Evolutionary conservation across 257 asterid species (phyloP).

Genomic region (Gynochthodes officinalis): DNA sequence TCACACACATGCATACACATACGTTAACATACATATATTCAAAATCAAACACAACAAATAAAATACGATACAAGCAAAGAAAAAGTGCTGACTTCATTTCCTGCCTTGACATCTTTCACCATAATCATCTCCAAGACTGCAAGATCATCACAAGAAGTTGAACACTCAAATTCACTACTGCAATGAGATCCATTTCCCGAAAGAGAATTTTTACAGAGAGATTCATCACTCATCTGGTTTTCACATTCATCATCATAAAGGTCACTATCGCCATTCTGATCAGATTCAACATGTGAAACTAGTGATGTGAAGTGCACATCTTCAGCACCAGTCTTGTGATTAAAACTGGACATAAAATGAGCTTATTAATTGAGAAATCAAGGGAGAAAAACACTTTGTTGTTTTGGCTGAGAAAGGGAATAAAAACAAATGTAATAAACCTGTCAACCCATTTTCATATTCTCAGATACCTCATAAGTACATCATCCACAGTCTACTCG

Average conservation of each 20-base stretch:
- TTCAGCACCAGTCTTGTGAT: slow-evolving; percentile 92
- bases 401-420: background rate
- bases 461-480: background rate
- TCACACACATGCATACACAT: no score
- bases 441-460: background rate
- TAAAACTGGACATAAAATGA: slow-evolving; percentile 53
- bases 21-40: no score
- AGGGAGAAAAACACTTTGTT: background rate
- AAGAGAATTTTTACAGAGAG: slow-evolving; percentile 24
- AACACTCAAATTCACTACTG: slow-evolving; percentile 43
- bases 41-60: background rate
- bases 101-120: slow-evolving; percentile 72
- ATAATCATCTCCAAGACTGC: slow-evolving; percentile 72
- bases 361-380: slow-evolving; percentile 15
- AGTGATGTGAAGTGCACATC: slow-evolving; percentile 81
- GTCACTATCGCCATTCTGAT: slow-evolving; percentile 32
- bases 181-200: slow-evolving; percentile 28
- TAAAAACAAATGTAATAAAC: background rate
- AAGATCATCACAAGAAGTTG: slow-evolving; percentile 40
- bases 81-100: slow-evolving; percentile 52
- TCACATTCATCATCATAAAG: slow-evolving; percentile 26
- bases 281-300: slow-evolving; percentile 52
- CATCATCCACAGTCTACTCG: background rate
- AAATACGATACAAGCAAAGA: slow-evolving; percentile 8
- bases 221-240: slow-evolving; percentile 34